Evolutionary conservation across 208 protist species (phyloP).

Genomic region (Phytomonas serpens): DNA sequence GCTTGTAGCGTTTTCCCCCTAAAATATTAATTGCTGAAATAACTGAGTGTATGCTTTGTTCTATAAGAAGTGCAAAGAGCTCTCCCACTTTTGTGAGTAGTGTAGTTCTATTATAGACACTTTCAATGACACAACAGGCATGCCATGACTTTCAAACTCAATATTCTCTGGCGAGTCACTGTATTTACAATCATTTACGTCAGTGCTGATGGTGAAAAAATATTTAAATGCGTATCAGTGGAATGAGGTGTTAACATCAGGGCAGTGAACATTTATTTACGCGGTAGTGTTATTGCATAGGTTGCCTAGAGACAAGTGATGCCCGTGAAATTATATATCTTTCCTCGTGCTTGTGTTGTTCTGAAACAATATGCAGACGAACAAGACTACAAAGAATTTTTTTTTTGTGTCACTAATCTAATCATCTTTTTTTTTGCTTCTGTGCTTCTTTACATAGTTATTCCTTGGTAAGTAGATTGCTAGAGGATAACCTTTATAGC

Average conservation of each 20-base stretch:
- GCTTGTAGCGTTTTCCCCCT: neutral
- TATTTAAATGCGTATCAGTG: neutral
- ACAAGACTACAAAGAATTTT: neutral
- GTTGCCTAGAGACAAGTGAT: neutral
- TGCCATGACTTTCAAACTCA: neutral
- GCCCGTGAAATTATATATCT: neutral
- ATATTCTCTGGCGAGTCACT: neutral
- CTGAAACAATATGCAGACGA: neutral
- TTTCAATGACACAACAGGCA: neutral
- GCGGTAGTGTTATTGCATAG: neutral
- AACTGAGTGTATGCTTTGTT: neutral
- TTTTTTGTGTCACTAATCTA: neutral
- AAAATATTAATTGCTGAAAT: neutral
- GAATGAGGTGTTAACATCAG: neutral
- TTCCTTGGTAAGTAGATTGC: neutral
- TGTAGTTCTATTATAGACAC: neutral
- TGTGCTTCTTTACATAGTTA: neutral
- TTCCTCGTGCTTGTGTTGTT: neutral
- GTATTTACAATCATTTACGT: neutral
- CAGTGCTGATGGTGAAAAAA: neutral
- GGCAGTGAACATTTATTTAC: neutral
- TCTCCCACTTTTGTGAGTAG: neutral
- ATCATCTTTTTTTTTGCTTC: neutral
- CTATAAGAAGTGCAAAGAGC: neutral
- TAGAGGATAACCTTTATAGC: neutral